A percentile compares a stretch with the other conserved stretches of the same genome.
Evolutionary conservation across 805 yeast genomes (phyloP).

Genomic region (Metschnikowia kunwiensis): DNA sequence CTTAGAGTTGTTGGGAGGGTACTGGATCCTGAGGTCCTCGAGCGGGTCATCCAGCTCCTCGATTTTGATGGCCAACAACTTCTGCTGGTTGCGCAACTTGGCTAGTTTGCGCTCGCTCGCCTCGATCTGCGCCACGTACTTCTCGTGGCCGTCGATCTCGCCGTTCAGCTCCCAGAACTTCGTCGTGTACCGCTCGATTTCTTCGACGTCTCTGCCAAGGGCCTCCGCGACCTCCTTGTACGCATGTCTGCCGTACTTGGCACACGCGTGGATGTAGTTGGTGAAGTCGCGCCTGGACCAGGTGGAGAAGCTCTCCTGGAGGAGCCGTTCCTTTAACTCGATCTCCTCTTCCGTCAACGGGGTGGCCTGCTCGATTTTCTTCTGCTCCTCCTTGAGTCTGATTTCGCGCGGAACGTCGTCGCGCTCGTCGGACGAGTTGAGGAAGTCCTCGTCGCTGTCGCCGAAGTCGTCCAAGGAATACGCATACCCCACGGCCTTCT

Average conservation of each 20-base stretch:
- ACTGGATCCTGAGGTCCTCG: slow-evolving; percentile 60
- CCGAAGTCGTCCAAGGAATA: slow-evolving; percentile 60
- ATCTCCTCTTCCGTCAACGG: slow-evolving; percentile 66
- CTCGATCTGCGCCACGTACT: slow-evolving; percentile 69
- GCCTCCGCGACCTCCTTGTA: slow-evolving; percentile 49
- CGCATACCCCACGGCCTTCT: slow-evolving; percentile 55
- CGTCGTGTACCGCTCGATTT: slow-evolving; percentile 55
- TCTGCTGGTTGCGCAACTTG: slow-evolving; percentile 53
- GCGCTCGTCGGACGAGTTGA: slow-evolving; percentile 41
- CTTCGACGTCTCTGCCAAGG: slow-evolving; percentile 56
- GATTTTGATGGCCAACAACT: slow-evolving; percentile 51
- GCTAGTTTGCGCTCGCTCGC: slow-evolving; percentile 66
- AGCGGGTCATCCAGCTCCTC: slow-evolving; percentile 55
- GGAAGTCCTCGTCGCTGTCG: slow-evolving; percentile 48
- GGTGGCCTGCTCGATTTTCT: slow-evolving; percentile 50
- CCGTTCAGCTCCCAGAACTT: slow-evolving; percentile 62
- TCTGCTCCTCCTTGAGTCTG: slow-evolving; percentile 47
- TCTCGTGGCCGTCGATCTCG: slow-evolving; percentile 67
- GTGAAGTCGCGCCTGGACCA: slow-evolving; percentile 80
- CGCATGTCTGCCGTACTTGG: slow-evolving; percentile 59
- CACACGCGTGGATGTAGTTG: slow-evolving; percentile 65
- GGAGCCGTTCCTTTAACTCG: slow-evolving; percentile 46
- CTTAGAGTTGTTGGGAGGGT: slow-evolving; percentile 82
- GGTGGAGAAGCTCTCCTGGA: slow-evolving; percentile 56
- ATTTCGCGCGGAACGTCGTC: slow-evolving; percentile 36